phyloP scores from a whole-genome alignment of 768 basidiomycete species.

The Podaxis sp. region DNA sequence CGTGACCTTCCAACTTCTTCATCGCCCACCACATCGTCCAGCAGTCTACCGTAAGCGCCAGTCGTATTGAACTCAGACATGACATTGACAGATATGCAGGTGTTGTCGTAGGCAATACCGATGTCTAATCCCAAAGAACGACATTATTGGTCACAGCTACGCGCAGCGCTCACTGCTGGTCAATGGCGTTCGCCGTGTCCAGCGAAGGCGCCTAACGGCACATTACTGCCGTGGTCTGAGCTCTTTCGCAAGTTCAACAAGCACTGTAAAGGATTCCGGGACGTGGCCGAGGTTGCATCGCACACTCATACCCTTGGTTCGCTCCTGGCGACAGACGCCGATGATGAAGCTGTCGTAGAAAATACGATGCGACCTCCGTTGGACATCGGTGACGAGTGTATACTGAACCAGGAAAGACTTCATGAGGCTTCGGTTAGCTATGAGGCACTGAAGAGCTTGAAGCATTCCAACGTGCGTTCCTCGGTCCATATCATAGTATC shows the following conservation, averaged over 20 bases:
- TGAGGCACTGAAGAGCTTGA: constrained; percentile 44
- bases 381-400: constrained; percentile 53
- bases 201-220: constrained; percentile 53
- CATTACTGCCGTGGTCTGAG: constrained; percentile 64
- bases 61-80: not conserved
- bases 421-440: constrained; percentile 58
- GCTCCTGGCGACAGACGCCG: constrained; percentile 49
- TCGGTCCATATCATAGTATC: not conserved
- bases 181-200: constrained; percentile 63
- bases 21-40: not conserved
- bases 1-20: constrained; percentile 1
- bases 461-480: constrained; percentile 53
- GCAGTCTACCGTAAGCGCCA: not conserved
- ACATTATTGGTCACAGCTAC: constrained; percentile 77
- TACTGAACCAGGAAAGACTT: constrained; percentile 46
- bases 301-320: constrained; percentile 64
- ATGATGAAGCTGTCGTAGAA: constrained; percentile 47
- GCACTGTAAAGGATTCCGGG: constrained; percentile 60
- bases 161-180: constrained; percentile 66
- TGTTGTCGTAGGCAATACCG: not conserved
- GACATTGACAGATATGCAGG: not conserved
- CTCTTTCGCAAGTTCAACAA: constrained; percentile 85
- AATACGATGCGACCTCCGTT: constrained; percentile 25
- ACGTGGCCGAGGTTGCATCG: constrained; percentile 61
- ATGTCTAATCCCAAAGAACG: constrained; percentile 52